phyloP scores from a whole-genome alignment of 2,329 filamentous ascomycete genomes.

The Fusarium avenaceum region DNA sequence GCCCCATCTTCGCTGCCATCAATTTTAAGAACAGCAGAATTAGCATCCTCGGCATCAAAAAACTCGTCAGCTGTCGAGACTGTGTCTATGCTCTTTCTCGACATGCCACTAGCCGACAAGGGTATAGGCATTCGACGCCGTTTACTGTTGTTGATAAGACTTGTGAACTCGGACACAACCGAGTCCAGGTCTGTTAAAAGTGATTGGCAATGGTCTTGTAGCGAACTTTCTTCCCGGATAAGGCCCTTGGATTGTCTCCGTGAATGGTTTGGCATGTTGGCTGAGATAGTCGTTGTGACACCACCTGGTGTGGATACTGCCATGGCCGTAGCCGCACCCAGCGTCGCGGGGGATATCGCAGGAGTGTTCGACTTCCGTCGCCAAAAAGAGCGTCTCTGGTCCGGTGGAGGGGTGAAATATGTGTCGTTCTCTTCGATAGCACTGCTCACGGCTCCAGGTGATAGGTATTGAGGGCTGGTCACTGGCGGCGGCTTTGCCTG shows the following conservation, averaged over 20 bases:
- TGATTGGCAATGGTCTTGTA: slow-evolving; percentile 86
- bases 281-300: slow-evolving; percentile 49
- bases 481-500: slow-evolving; percentile 50
- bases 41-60: slow-evolving; percentile 84
- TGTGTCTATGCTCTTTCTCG: slow-evolving; percentile 82
- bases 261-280: slow-evolving; percentile 52
- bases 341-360: slow-evolving; percentile 57
- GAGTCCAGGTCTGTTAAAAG: slow-evolving; percentile 87
- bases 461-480: slow-evolving; percentile 54
- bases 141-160: slow-evolving; percentile 83
- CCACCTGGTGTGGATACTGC: slow-evolving; percentile 60
- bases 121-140: slow-evolving; percentile 74
- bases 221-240: slow-evolving; percentile 70
- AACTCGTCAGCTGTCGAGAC: slow-evolving; percentile 86
- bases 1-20: slow-evolving; percentile 77
- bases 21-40: slow-evolving; percentile 81
- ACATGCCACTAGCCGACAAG: slow-evolving; percentile 59
- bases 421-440: slow-evolving; percentile 67
- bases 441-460: slow-evolving; percentile 58
- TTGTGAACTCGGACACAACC: slow-evolving; percentile 85
- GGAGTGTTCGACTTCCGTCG: slow-evolving; percentile 82
- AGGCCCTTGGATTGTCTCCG: slow-evolving; percentile 56
- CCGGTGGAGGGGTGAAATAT: slow-evolving; percentile 61
- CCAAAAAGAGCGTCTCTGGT: slow-evolving; percentile 82
- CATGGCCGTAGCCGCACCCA: slow-evolving; percentile 57